Percentiles rank a stretch among this genome's conserved stretches.
These are phyloP conservation scores for Teunomyces barrocoloradensis DNA, from an alignment of 805 yeast genomes.

Conservation along the genomic window DNA sequence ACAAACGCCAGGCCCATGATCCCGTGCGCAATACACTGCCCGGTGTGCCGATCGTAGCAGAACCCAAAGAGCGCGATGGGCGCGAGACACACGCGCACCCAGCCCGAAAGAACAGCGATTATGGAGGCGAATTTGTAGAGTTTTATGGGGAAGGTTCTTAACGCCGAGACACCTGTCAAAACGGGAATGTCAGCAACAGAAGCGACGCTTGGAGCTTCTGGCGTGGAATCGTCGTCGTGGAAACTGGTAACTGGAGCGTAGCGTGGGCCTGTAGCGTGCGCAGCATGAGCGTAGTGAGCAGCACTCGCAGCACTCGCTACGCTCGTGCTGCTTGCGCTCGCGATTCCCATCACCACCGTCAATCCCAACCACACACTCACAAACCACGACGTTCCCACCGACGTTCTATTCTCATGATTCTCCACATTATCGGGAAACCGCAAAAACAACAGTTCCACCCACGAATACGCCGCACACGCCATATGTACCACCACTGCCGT, in stretches of 20 bases:
- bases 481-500: slow-evolving; percentile 47
- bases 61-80: slow-evolving; percentile 84
- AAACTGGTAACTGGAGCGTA: too few relatives aligned
- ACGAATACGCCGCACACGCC: slow-evolving; percentile 47
- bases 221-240: neutral
- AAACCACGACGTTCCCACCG: slow-evolving; percentile 68
- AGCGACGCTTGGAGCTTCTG: neutral
- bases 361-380: slow-evolving; percentile 45
- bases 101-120: slow-evolving; percentile 54
- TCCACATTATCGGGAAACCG: slow-evolving; percentile 59
- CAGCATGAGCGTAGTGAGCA: too few relatives aligned
- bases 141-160: slow-evolving; percentile 16
- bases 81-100: slow-evolving; percentile 78
- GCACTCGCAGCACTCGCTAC: too few relatives aligned
- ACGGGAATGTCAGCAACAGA: neutral
- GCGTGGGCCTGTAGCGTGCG: too few relatives aligned
- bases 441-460: slow-evolving; percentile 54
- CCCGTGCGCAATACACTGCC: slow-evolving; percentile 96
- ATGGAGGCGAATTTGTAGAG: slow-evolving; percentile 47
- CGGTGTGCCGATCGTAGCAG: slow-evolving; percentile 79
- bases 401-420: slow-evolving; percentile 65
- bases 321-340: too few relatives aligned
- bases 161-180: neutral
- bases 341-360: slow-evolving; percentile 45
- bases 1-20: slow-evolving; percentile 93